Conservation (phyloP, 208 protist species). For the Tritrichomonas foetus region DNA sequence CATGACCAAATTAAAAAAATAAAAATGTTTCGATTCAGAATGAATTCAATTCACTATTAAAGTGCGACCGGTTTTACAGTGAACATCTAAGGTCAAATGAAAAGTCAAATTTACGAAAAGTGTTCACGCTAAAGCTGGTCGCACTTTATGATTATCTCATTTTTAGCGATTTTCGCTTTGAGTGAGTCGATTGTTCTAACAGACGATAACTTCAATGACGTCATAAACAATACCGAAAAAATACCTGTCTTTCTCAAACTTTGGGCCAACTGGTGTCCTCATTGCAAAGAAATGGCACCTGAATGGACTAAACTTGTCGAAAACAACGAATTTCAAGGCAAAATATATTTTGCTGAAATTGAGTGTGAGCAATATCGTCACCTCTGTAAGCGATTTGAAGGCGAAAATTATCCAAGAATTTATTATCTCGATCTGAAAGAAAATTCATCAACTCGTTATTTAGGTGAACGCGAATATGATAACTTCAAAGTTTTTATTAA, state of each 20-base stretch:
- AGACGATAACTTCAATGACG: too few relatives aligned
- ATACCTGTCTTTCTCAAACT: neutral
- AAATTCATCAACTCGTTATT: neutral
- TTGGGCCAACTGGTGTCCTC: conserved; percentile 14
- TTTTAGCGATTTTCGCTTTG: too few relatives aligned
- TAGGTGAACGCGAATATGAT: neutral
- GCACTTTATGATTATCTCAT: too few relatives aligned
- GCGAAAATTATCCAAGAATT: neutral
- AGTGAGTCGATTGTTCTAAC: too few relatives aligned
- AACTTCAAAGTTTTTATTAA: neutral
- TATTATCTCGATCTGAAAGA: neutral
- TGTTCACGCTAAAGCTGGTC: too few relatives aligned
- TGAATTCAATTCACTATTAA: too few relatives aligned
- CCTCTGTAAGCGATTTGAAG: neutral
- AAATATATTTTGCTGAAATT: neutral
- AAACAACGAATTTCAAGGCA: neutral
- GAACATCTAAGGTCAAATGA: too few relatives aligned
- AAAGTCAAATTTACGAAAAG: too few relatives aligned
- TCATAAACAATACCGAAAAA: neutral
- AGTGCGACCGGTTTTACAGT: too few relatives aligned
- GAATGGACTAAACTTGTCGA: neutral
- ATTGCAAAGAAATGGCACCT: neutral
- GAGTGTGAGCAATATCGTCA: neutral
- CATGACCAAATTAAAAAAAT: too few relatives aligned
- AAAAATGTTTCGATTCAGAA: too few relatives aligned